Evolutionary conservation across 371 early-diverging fungal genomes (phyloP).

Genomic region (Saksenaea oblongispora): DNA sequence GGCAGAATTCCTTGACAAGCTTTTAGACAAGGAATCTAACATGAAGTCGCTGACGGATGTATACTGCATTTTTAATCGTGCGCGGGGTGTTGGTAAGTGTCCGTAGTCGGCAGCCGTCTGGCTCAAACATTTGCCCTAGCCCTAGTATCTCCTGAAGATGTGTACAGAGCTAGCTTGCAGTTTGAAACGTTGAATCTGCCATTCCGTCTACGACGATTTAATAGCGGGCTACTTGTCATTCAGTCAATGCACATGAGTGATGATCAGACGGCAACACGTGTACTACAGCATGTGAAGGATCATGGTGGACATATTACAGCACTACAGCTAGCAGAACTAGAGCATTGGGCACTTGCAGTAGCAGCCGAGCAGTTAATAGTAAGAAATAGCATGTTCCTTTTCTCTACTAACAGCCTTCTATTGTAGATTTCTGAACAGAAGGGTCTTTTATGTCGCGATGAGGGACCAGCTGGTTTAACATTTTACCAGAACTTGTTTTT

Average conservation of each 20-base stretch:
- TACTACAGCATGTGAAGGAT: slow-evolving; percentile 56
- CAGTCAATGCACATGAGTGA: slow-evolving; percentile 74
- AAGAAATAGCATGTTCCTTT: slow-evolving; percentile 9
- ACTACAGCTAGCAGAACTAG: slow-evolving; percentile 67
- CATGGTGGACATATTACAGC: slow-evolving; percentile 63
- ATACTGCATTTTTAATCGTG: slow-evolving; percentile 91
- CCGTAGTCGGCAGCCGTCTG: too few relatives aligned
- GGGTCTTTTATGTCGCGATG: slow-evolving; percentile 85
- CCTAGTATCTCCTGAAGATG: slow-evolving; percentile 86
- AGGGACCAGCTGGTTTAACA: slow-evolving; percentile 77
- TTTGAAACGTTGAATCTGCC: slow-evolving; percentile 72
- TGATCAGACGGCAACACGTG: slow-evolving; percentile 62
- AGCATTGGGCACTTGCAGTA: slow-evolving; percentile 66
- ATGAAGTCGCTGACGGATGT: slow-evolving; percentile 86
- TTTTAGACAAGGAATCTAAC: slow-evolving; percentile 63
- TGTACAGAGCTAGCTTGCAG: slow-evolving; percentile 70
- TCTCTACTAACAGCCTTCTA: not conserved
- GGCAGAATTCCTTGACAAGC: slow-evolving; percentile 73
- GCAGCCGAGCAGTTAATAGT: slow-evolving; percentile 79
- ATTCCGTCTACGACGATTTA: slow-evolving; percentile 72
- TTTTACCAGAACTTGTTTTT: slow-evolving; percentile 78
- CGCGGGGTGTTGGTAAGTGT: slow-evolving; percentile 79
- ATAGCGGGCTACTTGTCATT: slow-evolving; percentile 77
- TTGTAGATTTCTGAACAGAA: slow-evolving; percentile 73
- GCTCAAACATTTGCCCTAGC: slow-evolving; percentile 43